A percentile compares a stretch with the other conserved stretches of the same genome.
Conservation (phyloP, 345 rosid genomes). For the Rhodamnia rubescens region DNA sequence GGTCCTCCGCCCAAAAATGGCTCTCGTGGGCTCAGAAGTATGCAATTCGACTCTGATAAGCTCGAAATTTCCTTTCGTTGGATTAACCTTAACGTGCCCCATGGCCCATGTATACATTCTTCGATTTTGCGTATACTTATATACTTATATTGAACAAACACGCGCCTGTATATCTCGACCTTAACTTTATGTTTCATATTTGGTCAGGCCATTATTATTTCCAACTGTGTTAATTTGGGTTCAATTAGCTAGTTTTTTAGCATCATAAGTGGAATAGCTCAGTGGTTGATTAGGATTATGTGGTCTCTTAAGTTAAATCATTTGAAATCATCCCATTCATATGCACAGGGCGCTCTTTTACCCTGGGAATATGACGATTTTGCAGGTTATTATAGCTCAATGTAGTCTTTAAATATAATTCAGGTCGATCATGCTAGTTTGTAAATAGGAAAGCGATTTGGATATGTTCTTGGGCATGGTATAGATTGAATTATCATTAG, state of each 20-base stretch:
- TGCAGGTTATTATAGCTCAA: neutral
- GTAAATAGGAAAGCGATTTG: neutral
- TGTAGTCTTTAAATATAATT: neutral
- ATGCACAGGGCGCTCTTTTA: neutral
- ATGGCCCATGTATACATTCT: neutral
- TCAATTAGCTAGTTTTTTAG: neutral
- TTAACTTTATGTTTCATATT: neutral
- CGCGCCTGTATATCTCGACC: neutral
- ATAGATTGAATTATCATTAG: neutral
- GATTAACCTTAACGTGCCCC: neutral
- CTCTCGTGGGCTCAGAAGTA: neutral
- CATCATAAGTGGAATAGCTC: neutral
- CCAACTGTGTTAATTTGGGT: neutral
- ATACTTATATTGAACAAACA: neutral
- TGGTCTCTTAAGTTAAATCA: neutral
- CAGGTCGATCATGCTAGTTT: neutral
- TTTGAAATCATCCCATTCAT: neutral
- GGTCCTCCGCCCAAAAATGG: neutral
- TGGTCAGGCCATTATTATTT: neutral
- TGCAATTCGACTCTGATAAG: neutral
- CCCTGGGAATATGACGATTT: neutral
- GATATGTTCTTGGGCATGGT: neutral
- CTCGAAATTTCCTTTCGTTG: neutral
- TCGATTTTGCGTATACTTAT: neutral
- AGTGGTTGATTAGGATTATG: neutral